Evolutionary conservation across 106 monocot genomes (phyloP).

Genomic region (Dioscorea dumetorum): DNA sequence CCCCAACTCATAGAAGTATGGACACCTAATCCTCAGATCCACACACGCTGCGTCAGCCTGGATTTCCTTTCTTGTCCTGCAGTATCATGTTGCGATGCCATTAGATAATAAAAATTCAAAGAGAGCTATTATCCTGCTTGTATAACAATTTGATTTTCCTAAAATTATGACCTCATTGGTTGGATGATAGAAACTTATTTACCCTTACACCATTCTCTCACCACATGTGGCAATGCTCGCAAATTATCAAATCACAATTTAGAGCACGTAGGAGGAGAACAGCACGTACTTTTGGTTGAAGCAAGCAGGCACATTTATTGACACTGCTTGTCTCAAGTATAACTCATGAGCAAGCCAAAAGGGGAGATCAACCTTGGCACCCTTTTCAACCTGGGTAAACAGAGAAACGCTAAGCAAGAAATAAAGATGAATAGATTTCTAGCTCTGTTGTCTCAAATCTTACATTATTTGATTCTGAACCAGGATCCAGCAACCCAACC

Average conservation of each 20-base stretch:
- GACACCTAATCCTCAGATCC: slow-evolving; percentile 61
- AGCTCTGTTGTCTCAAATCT: neutral
- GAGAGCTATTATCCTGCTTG: too few relatives aligned
- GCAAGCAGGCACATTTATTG: slow-evolving; percentile 63
- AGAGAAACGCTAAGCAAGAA: neutral
- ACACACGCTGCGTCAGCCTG: slow-evolving; percentile 94
- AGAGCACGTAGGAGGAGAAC: neutral
- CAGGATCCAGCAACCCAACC: slow-evolving; percentile 82
- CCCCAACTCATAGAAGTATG: slow-evolving; percentile 91
- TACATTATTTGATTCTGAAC: slow-evolving; percentile 77
- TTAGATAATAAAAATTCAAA: too few relatives aligned
- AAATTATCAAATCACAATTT: neutral
- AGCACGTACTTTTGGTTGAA: slow-evolving; percentile 60
- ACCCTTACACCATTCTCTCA: too few relatives aligned
- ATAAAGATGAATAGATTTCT: neutral
- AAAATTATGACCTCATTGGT: too few relatives aligned
- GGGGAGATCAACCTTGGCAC: slow-evolving; percentile 86
- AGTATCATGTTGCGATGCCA: neutral
- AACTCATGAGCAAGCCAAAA: slow-evolving; percentile 89
- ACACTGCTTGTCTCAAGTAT: slow-evolving; percentile 60
- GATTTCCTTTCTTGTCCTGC: slow-evolving; percentile 68
- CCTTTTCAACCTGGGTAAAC: slow-evolving; percentile 57
- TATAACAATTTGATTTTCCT: too few relatives aligned
- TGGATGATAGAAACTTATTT: too few relatives aligned
- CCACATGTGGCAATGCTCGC: too few relatives aligned